Evolutionary conservation across 1,284 basidiomycete species (phyloP), one percentile per base, ranked within the genome.

Genomic region (Malassezia obtusa): DNA sequence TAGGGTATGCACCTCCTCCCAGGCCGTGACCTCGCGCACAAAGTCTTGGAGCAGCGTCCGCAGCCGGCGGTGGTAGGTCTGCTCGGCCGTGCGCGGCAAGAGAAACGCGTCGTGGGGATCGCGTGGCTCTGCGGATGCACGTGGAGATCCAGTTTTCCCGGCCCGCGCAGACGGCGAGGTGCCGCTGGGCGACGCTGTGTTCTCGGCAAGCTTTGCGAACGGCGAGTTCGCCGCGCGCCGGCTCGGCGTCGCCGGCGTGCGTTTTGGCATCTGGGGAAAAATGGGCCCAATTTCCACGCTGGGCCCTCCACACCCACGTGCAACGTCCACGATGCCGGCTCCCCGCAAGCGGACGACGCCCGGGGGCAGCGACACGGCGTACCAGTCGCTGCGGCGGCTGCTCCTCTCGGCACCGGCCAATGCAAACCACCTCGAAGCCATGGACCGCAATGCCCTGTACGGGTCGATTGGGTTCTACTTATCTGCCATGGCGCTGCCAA

Each of bases 391-490:
- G 25, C 60, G 62, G 25, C 61, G 64, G 40, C 63, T 72, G 24
- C 57, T 72, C 0, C 54, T 60, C 0, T 65, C 69, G 3, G 62
- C 62, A 3, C 56, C 65, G 2, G 54, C 61, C 28, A 69, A 67
- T 31, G 60, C 63, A 3, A 54, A 61, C 39, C 64, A 64, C 33
- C 56, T 72, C 35, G 61, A 63, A 14, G 49, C 70, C 19, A 60
- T 72, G 33, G 63, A 62, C 4, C 52, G 65, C 6, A 45, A 52
- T 38, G 59, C 62, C 0, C 61, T 72, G 9, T 69, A 63, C 33
- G 60, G 66, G n/a, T 59, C 68, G 46, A 66, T 72, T 48, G 63
- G 63, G 12, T 60, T 61, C 56, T 72, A 67, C 45, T 39, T 69
- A 10, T 60, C 65, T 28, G 62, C 61, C 32, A 50, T 72, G 33